Base-by-base conservation (phyloP, 345 rosid species). In the Dipteronia sinensis region DNA sequence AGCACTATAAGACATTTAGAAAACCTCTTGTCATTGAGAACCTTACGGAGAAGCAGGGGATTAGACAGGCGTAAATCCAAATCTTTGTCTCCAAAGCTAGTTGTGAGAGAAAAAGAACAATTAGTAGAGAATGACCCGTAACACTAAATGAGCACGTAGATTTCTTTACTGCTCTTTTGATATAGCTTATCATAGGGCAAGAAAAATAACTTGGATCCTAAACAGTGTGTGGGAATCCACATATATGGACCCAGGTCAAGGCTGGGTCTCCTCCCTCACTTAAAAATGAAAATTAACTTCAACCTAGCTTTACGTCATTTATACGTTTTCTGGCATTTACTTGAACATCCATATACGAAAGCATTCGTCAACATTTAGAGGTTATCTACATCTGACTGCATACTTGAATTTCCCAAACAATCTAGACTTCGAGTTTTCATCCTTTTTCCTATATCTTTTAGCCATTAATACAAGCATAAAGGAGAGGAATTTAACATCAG, bases 61-160 rank as follows among this genome's bases (percentile, higher is more conserved):
- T 96, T 96, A 68, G 99, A 76, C 82, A 90, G 77, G 62, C 89
- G 91, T 73, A 96, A 85, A 89, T 96, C 99, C 82, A 96, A 87
- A 84, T 94, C 97, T 88, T 71, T 92, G 84, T 96, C 99, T 34
- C 98, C 98, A 87, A 92, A 96, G 42, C 98, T 95, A 81, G 22
- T 77, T 23, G 49, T 53, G 69, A 64, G 70, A 74, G 61, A 79
- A 71, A 31, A 62, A 65, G 11, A 67, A 66, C 4, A 42, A 78
- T 11, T 67, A 69, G 31, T 77, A 74, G 66, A 72, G 17, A n/a
- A 49, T 58, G 17, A 69, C 10, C 22, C 46, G 29, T 13, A 51
- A 58, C 49, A 71, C 46, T 34, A 15, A 69, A 72, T 40, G 17
- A 38, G 25, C 62, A 56, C 2, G 71, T 1, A 65, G 51, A 27